A percentile compares a stretch with the other conserved stretches of the same genome.
phyloP scores from a whole-genome alignment of 352 stramenopile species.

The Pythium chondricola region DNA sequence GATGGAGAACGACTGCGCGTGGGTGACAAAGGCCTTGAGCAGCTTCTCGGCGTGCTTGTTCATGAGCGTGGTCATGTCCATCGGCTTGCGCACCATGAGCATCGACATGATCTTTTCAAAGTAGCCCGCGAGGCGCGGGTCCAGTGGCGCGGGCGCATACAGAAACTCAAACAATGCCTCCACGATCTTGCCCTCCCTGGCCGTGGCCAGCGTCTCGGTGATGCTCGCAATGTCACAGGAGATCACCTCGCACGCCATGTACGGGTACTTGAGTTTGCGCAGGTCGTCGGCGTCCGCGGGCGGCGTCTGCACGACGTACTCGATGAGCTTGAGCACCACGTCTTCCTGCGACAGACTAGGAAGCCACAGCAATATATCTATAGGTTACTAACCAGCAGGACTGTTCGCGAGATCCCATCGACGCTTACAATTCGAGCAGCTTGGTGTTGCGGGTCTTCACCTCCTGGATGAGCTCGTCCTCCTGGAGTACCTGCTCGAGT shows the following conservation, averaged over 20 bases:
- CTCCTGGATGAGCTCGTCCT: constrained; percentile 98
- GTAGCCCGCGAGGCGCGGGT: constrained; percentile 94
- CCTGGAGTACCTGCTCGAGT: constrained; percentile 90
- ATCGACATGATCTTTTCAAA: constrained; percentile 94
- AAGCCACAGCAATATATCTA: not conserved
- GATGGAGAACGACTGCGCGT: constrained; percentile 73
- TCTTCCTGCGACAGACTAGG: constrained; percentile 62
- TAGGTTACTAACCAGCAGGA: too few relatives aligned
- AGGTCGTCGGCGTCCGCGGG: constrained; percentile 50
- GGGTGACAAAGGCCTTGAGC: constrained; percentile 54
- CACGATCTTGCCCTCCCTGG: constrained; percentile 59
- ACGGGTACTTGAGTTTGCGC: constrained; percentile 90
- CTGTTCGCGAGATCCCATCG: too few relatives aligned
- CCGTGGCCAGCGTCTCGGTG: constrained; percentile 84
- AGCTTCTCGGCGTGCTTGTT: constrained; percentile 80
- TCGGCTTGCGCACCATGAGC: constrained; percentile 84
- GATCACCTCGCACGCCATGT: constrained; percentile 97
- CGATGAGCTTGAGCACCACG: constrained; percentile 62
- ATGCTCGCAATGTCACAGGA: constrained; percentile 95
- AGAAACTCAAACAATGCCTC: constrained; percentile 92
- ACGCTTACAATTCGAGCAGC: constrained; percentile 90
- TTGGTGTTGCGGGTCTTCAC: constrained; percentile 94
- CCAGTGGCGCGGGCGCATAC: constrained; percentile 69
- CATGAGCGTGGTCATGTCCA: constrained; percentile 77
- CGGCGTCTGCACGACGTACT: constrained; percentile 63